phyloP scores from a whole-genome alignment of 78 protist genomes.

The Planoprotostelium fungivorum region DNA sequence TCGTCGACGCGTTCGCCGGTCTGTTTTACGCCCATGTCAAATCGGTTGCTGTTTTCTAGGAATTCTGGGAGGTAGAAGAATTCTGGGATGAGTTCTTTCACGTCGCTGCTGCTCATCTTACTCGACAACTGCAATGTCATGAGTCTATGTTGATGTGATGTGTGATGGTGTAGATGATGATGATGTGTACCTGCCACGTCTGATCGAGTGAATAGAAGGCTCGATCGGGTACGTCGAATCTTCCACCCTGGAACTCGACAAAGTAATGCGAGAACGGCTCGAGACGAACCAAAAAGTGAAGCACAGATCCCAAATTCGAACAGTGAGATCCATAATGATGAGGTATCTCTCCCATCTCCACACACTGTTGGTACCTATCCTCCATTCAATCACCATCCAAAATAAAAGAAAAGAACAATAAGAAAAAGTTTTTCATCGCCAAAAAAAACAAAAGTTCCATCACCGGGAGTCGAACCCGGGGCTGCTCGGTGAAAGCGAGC shows the following conservation, averaged over 20 bases:
- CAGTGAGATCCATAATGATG: slow-evolving; percentile 88
- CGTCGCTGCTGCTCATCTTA: slow-evolving; percentile 56
- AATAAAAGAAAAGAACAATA: too few species aligned
- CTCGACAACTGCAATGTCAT: slow-evolving; percentile 17
- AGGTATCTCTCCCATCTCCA: slow-evolving; percentile 50
- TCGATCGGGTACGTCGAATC: slow-evolving; percentile 88
- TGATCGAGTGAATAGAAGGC: slow-evolving; percentile 66
- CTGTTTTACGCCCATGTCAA: slow-evolving; percentile 83
- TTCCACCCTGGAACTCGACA: slow-evolving; percentile 81
- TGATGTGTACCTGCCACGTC: slow-evolving; percentile 32
- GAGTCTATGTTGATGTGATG: background rate
- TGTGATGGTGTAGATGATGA: background rate
- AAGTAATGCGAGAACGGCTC: slow-evolving; percentile 81
- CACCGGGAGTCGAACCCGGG: background rate
- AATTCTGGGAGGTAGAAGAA: slow-evolving; percentile 85
- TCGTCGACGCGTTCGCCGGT: slow-evolving; percentile 63
- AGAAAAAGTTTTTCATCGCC: too few species aligned
- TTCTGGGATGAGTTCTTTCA: slow-evolving; percentile 95
- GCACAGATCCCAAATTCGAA: slow-evolving; percentile 64
- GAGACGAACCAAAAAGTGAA: slow-evolving; percentile 70
- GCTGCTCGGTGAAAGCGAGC: background rate
- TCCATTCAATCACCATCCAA: background rate
- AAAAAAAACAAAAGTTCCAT: background rate
- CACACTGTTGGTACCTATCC: slow-evolving; percentile 33
- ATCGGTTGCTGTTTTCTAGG: slow-evolving; percentile 68